A percentile compares a stretch with the other conserved stretches of the same genome.
These are phyloP conservation scores for Cordyceps sp. DNA, from an alignment of 2,329 filamentous ascomycete species.

Conservation along the genomic window DNA sequence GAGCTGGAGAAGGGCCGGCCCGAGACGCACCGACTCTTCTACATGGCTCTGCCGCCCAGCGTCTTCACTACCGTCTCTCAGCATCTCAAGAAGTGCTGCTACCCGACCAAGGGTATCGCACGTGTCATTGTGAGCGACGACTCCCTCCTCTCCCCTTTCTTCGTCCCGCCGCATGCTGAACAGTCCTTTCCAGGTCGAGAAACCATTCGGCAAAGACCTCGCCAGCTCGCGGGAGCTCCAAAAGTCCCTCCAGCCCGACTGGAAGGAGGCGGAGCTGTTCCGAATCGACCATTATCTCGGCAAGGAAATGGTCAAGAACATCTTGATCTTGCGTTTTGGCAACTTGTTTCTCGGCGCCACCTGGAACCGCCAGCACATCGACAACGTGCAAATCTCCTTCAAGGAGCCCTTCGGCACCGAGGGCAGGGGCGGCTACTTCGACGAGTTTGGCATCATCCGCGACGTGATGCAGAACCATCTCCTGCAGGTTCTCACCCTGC, in stretches of 20 bases:
- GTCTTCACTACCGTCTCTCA: conserved; percentile 97
- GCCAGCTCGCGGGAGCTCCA: conserved; percentile 87
- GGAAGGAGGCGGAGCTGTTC: conserved; percentile 98
- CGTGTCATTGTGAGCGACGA: conserved; percentile 64
- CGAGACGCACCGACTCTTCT: conserved; percentile 88
- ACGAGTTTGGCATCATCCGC: conserved; percentile 97
- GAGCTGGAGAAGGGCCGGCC: conserved; percentile 67
- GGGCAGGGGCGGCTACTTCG: conserved; percentile 94
- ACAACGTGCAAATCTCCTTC: conserved; percentile 98
- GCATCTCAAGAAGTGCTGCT: conserved; percentile 94
- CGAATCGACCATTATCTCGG: conserved; percentile 98
- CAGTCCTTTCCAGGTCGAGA: conserved; percentile 58
- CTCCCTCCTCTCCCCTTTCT: not conserved
- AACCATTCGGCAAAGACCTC: conserved; percentile 96
- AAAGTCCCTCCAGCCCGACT: conserved; percentile 87
- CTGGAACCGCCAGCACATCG: conserved; percentile 98
- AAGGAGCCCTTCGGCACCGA: conserved; percentile 99
- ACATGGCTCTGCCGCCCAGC: conserved; percentile 96
- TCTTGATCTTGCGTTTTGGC: conserved; percentile 91
- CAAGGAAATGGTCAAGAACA: conserved; percentile 99
- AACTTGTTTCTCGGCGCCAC: conserved; percentile 98
- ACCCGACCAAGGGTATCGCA: conserved; percentile 76
- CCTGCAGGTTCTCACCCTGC: conserved; percentile 84
- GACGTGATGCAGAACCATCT: conserved; percentile 99
- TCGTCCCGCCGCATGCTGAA: conserved; percentile 9